Percentiles rank a stretch among this genome's conserved stretches.
Conservation (phyloP, 164 flowering plant species). For the Annona cherimola region DNA sequence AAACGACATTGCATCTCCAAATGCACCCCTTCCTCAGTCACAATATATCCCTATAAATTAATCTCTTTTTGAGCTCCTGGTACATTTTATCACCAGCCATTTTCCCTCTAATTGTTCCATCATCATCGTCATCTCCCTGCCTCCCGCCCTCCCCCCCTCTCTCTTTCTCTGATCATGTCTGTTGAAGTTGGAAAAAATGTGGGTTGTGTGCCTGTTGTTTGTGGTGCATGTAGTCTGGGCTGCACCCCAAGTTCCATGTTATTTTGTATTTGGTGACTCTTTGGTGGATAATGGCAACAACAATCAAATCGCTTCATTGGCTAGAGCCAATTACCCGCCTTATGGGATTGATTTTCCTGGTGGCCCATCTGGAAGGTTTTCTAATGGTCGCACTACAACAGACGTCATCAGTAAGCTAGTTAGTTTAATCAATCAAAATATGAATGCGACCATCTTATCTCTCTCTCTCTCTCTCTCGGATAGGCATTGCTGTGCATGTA, state of each 20-base stretch:
- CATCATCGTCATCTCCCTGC: neutral
- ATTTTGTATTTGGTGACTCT: conserved; percentile 75
- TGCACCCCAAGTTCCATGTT: conserved; percentile 28
- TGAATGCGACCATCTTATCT: neutral
- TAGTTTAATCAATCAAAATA: neutral
- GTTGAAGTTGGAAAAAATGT: neutral
- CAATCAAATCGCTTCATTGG: conserved; percentile 29
- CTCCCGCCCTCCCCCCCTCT: neutral
- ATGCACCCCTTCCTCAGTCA: neutral
- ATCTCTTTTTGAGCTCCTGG: neutral
- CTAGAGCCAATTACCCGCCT: conserved; percentile 58
- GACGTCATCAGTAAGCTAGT: conserved; percentile 46
- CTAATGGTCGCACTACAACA: conserved; percentile 35
- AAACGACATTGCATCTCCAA: neutral
- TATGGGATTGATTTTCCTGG: conserved; percentile 64
- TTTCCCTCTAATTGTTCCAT: neutral
- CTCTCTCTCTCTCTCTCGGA: neutral
- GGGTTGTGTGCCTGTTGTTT: neutral
- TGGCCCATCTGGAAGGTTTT: conserved; percentile 49
- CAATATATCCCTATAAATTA: neutral
- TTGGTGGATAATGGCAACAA: conserved; percentile 76
- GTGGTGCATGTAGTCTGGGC: neutral
- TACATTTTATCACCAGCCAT: neutral
- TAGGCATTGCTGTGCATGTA: neutral
- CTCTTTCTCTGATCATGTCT: neutral